Base-by-base conservation (phyloP, 805 yeast genomes). In the Metschnikowia shivogae region DNA sequence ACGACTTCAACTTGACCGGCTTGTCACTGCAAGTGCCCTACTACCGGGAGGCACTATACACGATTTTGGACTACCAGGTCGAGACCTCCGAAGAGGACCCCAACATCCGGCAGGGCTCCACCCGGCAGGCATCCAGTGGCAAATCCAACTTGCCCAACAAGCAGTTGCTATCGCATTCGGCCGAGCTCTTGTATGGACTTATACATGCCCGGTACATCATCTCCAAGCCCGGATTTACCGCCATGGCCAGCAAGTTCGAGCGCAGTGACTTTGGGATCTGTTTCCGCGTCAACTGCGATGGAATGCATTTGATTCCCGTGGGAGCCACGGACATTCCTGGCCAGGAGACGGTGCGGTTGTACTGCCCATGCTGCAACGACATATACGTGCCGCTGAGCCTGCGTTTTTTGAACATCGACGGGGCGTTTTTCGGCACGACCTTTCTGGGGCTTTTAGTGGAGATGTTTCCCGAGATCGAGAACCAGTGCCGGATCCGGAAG, bases 351-450 rank as follows among this genome's bases (percentile, higher is more conserved):
- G 96, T 93, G 36, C 70, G 97, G 53, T 74, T 93, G 39, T 93
- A 84, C 63, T 93, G 99, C 67, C 97, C 99, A 1, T 83, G 92
- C 61, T 93, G 99, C 67, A 81, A 84, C 60, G 99, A 93, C 59
- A 74, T 92, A 34, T 93, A 93, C 64, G 67, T 89, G 41, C 98
- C 98, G 1, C 81, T 84, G 45, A 83, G 89, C 45, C 81, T 90
- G n/a, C 74, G 96, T 50, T 90, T 87, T 64, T 70, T 86, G 46
- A 87, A 88, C 59, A 80, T 93, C 35, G 99, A 93, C 65, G 99
- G 99, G 5, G 97, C 98, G 1, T 93, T 85, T 59, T 93, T 95
- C 70, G 98, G 99, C 5, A 89, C 98, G 0, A 83, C 95, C 30
- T 93, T 93, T 68, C 93, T 97, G 1, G 97, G 97, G 2, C 76